phyloP scores from a whole-genome alignment of 257 asterid genomes.

The Linaria vulgaris region DNA sequence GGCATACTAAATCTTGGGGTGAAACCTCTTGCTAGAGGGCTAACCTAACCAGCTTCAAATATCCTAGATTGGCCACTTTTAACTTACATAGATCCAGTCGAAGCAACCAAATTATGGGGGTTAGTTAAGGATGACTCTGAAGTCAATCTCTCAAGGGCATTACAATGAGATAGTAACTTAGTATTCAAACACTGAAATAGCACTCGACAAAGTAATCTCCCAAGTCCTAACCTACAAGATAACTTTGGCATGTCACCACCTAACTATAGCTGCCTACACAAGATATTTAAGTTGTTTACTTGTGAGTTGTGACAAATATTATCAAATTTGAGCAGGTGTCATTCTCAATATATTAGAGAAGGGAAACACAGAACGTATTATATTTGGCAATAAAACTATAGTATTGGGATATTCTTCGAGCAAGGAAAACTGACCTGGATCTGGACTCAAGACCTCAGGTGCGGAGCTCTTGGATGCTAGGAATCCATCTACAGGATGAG shows the following conservation, averaged over 20 bases:
- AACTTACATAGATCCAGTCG: too few species aligned
- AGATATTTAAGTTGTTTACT: neutral
- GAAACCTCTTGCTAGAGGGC: too few species aligned
- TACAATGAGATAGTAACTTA: too few species aligned
- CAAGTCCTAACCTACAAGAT: neutral
- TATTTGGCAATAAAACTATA: conserved; percentile 3
- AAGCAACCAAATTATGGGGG: too few species aligned
- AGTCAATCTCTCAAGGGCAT: too few species aligned
- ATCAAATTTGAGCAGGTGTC: neutral
- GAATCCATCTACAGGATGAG: conserved; percentile 40
- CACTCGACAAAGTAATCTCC: too few species aligned
- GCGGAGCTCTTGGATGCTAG: conserved; percentile 45
- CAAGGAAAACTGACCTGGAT: conserved; percentile 52
- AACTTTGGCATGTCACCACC: neutral
- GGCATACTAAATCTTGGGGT: too few species aligned
- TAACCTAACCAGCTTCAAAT: too few species aligned
- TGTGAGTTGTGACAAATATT: neutral
- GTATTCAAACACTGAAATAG: too few species aligned
- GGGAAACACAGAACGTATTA: neutral
- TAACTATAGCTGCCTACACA: neutral
- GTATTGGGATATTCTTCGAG: conserved; percentile 2
- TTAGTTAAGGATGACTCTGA: too few species aligned
- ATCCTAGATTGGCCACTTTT: too few species aligned
- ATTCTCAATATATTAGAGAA: neutral
- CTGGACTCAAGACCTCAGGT: conserved; percentile 50